Base-by-base conservation (phyloP, 208 protist genomes). In the Trypanosoma theileri region DNA sequence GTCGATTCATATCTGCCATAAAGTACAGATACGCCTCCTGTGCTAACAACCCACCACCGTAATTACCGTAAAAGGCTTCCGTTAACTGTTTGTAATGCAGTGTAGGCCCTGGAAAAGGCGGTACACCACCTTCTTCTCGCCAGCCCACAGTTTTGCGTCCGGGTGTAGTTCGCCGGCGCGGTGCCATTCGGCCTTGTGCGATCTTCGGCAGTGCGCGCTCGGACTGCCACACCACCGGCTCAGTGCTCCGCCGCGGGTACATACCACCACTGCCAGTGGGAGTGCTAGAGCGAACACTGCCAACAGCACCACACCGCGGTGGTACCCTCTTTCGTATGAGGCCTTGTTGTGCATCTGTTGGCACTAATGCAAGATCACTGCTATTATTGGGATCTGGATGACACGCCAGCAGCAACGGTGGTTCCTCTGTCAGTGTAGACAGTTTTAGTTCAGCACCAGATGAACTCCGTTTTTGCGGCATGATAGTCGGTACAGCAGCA, bases 1-100 rank as follows among this genome's bases (percentile, higher is more conserved):
- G 58, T 48, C 42, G 46, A 61, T 66, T 71, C 21, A 58, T 65
- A 16, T 60, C 48, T 11, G 66, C 48, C 52, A 88, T 42, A 69
- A 87, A 93, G 67, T 85, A 75, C n/a, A 79, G 56, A 54, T 93
- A 93, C 26, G 78, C 82, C 53, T 85, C 84, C n/a, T 75, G 69
- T 16, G 87, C 87, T 78, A 93, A 81, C 56, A 78, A 59, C 0
- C 71, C 73, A n/a, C 75, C 61, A 58, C 77, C 73, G 62, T 82
- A 73, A 63, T 69, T 77, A 0, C 60, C 71, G 54, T 90, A 90
- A 68, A 93, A 89, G 4, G 82, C 84, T 41, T 93, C 80, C 0
- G 84, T 90, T 24, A 93, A 80, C 71, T 85, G 73, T 45, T 84
- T 84, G 42, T 85, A 69, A 11, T 85, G 79, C 26, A 93, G 71